Evolutionary conservation across 2,329 filamentous ascomycete species (phyloP).

Genomic region (Paraphoma chrysanthemicola): DNA sequence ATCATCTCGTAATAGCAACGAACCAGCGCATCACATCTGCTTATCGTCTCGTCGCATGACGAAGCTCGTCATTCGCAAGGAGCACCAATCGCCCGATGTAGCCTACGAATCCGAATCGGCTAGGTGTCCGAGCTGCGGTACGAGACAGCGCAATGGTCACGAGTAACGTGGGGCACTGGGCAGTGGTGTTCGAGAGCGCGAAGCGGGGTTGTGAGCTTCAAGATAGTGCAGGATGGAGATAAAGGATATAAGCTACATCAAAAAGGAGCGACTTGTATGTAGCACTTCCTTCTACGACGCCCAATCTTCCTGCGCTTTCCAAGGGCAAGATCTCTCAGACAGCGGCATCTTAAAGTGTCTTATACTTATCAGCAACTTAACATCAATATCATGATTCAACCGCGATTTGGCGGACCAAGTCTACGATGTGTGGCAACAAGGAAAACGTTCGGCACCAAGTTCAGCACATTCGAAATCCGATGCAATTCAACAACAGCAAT

Average conservation of each 20-base stretch:
- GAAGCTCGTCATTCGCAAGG: not conserved
- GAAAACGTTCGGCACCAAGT: not conserved
- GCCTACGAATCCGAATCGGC: constrained; percentile 21
- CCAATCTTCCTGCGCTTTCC: too few species aligned
- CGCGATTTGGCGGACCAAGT: constrained; percentile 2
- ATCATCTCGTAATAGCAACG: constrained; percentile 4
- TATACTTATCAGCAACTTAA: not conserved
- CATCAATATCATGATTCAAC: constrained; percentile 14
- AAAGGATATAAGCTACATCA: constrained; percentile 17
- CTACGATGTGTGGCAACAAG: constrained; percentile 5
- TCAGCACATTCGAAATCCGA: constrained; percentile 12
- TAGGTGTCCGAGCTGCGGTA: constrained; percentile 23
- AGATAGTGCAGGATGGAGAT: constrained; percentile 23
- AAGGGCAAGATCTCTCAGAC: too few species aligned
- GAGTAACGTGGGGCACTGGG: constrained; percentile 12
- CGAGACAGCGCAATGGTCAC: constrained; percentile 27
- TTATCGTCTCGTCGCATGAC: constrained; percentile 14
- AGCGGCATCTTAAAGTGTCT: not conserved
- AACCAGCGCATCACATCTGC: constrained; percentile 1
- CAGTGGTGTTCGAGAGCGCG: constrained; percentile 20
- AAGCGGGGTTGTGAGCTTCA: constrained; percentile 26
- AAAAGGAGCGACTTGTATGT: not conserved
- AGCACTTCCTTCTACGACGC: too few species aligned
- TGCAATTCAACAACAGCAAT: constrained; percentile 20
- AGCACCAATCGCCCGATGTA: constrained; percentile 1